Base-by-base conservation (phyloP, 1,139 yeast genomes). In the Debaryomyces sp. region DNA sequence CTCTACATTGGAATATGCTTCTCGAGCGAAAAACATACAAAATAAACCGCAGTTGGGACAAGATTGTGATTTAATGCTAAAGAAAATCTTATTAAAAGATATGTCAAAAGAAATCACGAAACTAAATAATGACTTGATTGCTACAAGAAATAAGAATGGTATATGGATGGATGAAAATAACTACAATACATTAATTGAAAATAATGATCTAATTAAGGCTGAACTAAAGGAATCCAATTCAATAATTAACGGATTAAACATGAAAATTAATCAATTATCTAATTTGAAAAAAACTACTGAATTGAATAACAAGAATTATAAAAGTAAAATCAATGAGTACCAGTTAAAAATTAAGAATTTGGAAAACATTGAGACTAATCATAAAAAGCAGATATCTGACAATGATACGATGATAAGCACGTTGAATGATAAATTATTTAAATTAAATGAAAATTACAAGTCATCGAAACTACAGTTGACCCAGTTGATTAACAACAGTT, bases 1-100 rank as follows among this genome's bases (percentile, higher is more conserved):
- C 17, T 87, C 94, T 44, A 90, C 97, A 0, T 72, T 91, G 49
- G 95, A 89, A 54, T 91, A 90, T 64, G 97, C 97, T 1, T 81
- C 83, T 49, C 81, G 90, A 48, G 97, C 91, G 0, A 88, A 88
- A 57, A 84, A 81, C 50, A 89, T 90, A 55, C 83, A 81, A 59
- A 90, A 90, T 62, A 75, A 81, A 46, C 92, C 92, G 6, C 91
- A 85, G 60, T 55, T 65, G 22, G 76, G 77, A 2, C 70, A 78
- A 72, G 62, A 87, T 75, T 61, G 82, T 68, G 67, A 78, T 69
- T 18, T 73, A 68, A 71, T 84, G 43, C 64, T 88, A 56, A 82
- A 86, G 58, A 76, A 78, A 43, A 88, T 82, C 1, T 64, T 85
- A 23, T 73, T 86, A 21, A 81, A 78, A 54, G 85, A 80, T 51